Percentiles rank a stretch among this genome's conserved stretches.
phyloP scores from a whole-genome alignment of 257 asterid genomes.

The Solanum appendiculatum region DNA sequence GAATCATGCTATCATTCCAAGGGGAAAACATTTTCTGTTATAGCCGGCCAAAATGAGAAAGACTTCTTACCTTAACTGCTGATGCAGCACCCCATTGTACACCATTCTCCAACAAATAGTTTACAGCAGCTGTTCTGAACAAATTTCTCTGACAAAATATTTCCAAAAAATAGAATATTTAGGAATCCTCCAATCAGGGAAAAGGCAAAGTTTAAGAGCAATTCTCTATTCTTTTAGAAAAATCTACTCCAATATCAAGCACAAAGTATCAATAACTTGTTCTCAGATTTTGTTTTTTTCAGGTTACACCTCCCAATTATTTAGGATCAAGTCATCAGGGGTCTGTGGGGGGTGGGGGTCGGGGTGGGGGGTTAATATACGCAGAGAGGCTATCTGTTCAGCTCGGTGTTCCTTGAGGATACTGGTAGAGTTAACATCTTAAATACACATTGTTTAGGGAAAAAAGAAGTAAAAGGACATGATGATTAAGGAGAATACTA shows the following conservation, averaged over 20 bases:
- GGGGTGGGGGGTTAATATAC: background rate
- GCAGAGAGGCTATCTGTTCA: background rate
- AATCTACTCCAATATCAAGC: background rate
- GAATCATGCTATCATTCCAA: background rate
- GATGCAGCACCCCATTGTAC: slow-evolving; percentile 96
- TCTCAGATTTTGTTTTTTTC: background rate
- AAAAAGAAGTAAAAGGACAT: background rate
- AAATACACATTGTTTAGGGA: background rate
- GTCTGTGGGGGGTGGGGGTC: background rate
- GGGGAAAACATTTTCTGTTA: background rate
- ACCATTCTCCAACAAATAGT: slow-evolving; percentile 90
- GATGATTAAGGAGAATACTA: background rate
- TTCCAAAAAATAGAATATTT: slow-evolving; percentile 1
- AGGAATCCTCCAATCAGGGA: background rate
- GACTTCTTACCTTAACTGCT: slow-evolving; percentile 58
- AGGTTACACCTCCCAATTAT: background rate
- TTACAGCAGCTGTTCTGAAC: slow-evolving; percentile 79
- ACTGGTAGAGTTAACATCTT: background rate
- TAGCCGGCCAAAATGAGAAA: background rate
- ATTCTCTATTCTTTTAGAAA: background rate
- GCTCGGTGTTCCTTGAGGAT: background rate
- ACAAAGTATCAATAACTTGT: background rate
- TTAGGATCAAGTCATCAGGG: background rate
- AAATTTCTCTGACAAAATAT: slow-evolving; percentile 52
- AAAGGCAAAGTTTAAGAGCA: background rate